Evolutionary conservation across 305 asterid genomes (phyloP).

Genomic region (Andrographis paniculata): DNA sequence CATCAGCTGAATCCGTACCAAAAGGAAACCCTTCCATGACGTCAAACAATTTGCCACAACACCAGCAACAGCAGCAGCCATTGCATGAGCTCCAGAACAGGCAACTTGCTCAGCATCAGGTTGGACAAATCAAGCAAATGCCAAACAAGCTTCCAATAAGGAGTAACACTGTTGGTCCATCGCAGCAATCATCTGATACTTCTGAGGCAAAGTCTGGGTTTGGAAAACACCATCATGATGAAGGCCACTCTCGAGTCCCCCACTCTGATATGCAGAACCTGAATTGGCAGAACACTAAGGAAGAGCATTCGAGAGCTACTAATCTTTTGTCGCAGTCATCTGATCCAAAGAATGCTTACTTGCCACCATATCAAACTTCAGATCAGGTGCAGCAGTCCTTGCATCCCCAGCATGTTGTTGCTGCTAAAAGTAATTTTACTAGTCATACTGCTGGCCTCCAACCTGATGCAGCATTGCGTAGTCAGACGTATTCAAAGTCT

Average conservation of each 20-base stretch:
- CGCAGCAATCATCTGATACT: conserved; percentile 46
- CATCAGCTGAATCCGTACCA: conserved; percentile 47
- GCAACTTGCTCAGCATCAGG: conserved; percentile 46
- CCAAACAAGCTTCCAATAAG: conserved; percentile 47
- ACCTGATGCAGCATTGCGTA: conserved; percentile 36
- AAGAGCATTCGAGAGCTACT: conserved; percentile 44
- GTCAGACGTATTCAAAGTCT: conserved; percentile 49
- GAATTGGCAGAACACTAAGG: conserved; percentile 39
- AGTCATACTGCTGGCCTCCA: conserved; percentile 42
- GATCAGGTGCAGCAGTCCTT: conserved; percentile 50
- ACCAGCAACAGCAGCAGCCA: conserved; percentile 51
- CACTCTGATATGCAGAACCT: conserved; percentile 54
- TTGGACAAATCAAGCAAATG: conserved; percentile 55
- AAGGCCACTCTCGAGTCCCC: conserved; percentile 48
- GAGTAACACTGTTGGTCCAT: conserved; percentile 41
- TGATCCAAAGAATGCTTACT: conserved; percentile 34
- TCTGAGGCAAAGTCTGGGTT: conserved; percentile 49
- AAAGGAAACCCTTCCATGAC: conserved; percentile 39
- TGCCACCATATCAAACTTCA: conserved; percentile 41
- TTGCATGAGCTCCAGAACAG: conserved; percentile 62
- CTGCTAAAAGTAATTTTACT: conserved; percentile 45
- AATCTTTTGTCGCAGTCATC: conserved; percentile 42
- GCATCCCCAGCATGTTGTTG: conserved; percentile 45
- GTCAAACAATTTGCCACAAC: conserved; percentile 43
- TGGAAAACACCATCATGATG: conserved; percentile 46